Evolutionary conservation across 371 early-diverging fungal species (phyloP).

Genomic region (Mucor mucedo): DNA sequence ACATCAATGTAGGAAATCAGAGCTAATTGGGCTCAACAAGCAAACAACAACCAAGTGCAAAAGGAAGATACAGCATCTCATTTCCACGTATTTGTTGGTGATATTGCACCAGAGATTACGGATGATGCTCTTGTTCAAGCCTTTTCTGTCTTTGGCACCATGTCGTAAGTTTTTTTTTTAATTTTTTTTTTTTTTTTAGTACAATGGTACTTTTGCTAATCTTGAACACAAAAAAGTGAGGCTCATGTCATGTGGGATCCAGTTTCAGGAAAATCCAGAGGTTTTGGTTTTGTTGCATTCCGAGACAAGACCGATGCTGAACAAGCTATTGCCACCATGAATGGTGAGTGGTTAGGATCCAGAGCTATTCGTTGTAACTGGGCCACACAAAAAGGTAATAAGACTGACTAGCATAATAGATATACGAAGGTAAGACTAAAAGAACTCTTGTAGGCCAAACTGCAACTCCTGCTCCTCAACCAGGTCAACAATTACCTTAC

Average conservation of each 20-base stretch:
- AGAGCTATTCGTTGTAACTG: constrained; percentile 71
- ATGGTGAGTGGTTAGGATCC: constrained; percentile 77
- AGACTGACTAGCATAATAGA: not conserved
- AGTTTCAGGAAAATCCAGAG: constrained; percentile 79
- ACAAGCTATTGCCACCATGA: constrained; percentile 84
- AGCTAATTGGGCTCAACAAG: constrained; percentile 57
- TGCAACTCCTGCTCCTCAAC: constrained; percentile 60
- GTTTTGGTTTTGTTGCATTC: constrained; percentile 86
- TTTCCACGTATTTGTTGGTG: constrained; percentile 85
- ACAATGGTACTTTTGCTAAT: not conserved
- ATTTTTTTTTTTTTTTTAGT: constrained; percentile 52
- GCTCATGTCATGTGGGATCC: constrained; percentile 79
- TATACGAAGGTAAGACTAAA: not conserved
- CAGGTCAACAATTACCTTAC: constrained; percentile 65
- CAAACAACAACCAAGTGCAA: constrained; percentile 24
- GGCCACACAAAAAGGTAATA: constrained; percentile 66
- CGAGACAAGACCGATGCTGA: constrained; percentile 81
- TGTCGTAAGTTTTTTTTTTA: constrained; percentile 68
- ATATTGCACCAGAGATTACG: constrained; percentile 84
- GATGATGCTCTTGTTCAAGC: constrained; percentile 73
- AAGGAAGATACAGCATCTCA: constrained; percentile 73
- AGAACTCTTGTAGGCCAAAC: constrained; percentile 33
- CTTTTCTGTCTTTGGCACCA: constrained; percentile 65
- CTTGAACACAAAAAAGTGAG: constrained; percentile 26
- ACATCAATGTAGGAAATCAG: constrained; percentile 45